Percentiles rank a stretch among this genome's conserved stretches.
phyloP scores from a whole-genome alignment of 2,329 filamentous ascomycete genomes.

The Aspergillus ruber region DNA sequence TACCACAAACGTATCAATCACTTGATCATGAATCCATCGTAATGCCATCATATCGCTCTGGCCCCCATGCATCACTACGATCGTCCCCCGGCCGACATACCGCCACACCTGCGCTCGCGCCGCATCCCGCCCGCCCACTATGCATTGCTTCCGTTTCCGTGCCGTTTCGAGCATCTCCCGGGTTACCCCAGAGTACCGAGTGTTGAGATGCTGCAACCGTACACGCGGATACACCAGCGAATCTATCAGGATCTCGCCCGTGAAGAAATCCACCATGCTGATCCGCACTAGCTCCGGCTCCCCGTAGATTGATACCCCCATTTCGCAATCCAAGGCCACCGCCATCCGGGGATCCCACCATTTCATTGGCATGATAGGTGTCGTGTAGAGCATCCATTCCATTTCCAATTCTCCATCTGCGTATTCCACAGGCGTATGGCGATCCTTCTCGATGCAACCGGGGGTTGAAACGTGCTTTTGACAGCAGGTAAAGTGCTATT shows the following conservation, averaged over 20 bases:
- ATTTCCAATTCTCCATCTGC: not conserved
- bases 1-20: slow-evolving; percentile 42
- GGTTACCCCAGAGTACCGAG: slow-evolving; percentile 47
- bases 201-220: slow-evolving; percentile 46
- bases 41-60: slow-evolving; percentile 40
- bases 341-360: slow-evolving; percentile 7
- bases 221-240: slow-evolving; percentile 45
- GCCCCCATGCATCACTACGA: slow-evolving; percentile 45
- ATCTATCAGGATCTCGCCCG: slow-evolving; percentile 44
- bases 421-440: not conserved
- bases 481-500: slow-evolving; percentile 1
- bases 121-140: slow-evolving; percentile 35
- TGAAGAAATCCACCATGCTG: slow-evolving; percentile 48
- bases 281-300: slow-evolving; percentile 50
- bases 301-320: slow-evolving; percentile 40
- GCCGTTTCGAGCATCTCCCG: slow-evolving; percentile 21
- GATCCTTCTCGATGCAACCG: not conserved
- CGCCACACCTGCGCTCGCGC: slow-evolving; percentile 40
- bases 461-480: not conserved
- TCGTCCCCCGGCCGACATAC: slow-evolving; percentile 42
- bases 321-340: slow-evolving; percentile 52
- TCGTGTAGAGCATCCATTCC: slow-evolving; percentile 1
- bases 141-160: slow-evolving; percentile 15
- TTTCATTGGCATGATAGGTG: not conserved
- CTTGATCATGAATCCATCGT: slow-evolving; percentile 42